Evolutionary conservation across 208 protist species (phyloP), one percentile per base, ranked within the genome.

Genomic region (Leptomonas pyrrhocoris): DNA sequence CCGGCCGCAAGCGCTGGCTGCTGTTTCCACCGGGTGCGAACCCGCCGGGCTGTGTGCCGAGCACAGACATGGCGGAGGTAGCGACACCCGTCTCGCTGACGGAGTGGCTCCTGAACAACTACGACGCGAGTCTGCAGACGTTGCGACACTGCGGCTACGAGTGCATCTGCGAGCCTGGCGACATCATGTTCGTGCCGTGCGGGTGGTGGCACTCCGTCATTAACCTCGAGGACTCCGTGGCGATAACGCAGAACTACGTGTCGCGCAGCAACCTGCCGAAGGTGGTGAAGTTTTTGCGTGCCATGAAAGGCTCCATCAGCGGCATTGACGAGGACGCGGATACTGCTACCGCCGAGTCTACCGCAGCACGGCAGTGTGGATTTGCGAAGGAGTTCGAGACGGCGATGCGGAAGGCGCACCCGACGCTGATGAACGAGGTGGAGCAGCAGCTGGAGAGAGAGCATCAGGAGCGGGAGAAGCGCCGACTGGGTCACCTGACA

Each of bases 171-270:
- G 84, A 92, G 71, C 84, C 90, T 13, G 93, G 93, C 19, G 93
- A 97, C 63, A 94, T 94, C 49, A 90, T 97, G 78, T 97, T 94
- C 57, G 79, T 97, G 43, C 93, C 93, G 49, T 85, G 87, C 66
- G 90, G 90, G 31, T 97, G 93, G 93, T 97, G 93, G 93, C 93
- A 97, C 77, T 90, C 74, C 66, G 86, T 95, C 34, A 86, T 97
- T 68, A 97, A 97, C 77, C 77, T 96, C 11, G 90, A 94, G 61
- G 79, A 92, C 68, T 90, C 89, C 42, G 77, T 96, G 31, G 89
- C 90, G 49, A 88, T 97, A 45, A 97, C 93, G 45, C 93, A 97
- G 60, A 97, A 97, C 79, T 97, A 94, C 68, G 90, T 95, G 12
- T 96, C 90, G 30, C 63, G 76, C 50, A 76, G 74, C 65, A 94